These are phyloP conservation scores for Uronychia setigera DNA, from an alignment of 73 alveolate species.

Conservation along the genomic window DNA sequence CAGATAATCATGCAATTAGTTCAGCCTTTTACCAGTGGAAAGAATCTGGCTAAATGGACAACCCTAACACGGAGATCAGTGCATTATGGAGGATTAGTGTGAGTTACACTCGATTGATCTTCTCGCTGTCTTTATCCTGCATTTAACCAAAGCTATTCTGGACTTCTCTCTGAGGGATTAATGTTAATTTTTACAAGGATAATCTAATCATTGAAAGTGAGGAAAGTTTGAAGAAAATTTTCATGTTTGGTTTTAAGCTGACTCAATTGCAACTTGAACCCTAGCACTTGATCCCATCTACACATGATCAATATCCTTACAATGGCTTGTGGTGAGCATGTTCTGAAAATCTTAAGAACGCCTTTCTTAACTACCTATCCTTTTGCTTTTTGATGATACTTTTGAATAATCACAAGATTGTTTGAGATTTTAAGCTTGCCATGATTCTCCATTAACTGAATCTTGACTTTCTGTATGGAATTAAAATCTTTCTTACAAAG, in stretches of 20 bases:
- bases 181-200: no score
- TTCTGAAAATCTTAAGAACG: not conserved
- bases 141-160: not conserved
- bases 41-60: not conserved
- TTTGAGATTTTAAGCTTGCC: no score
- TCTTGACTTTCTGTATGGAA: no score
- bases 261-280: not conserved
- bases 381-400: not conserved
- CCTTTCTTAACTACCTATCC: not conserved
- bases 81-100: not conserved
- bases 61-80: not conserved
- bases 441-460: no score
- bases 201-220: not conserved
- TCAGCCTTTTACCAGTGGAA: not conserved
- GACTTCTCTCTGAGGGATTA: not conserved
- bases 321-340: not conserved
- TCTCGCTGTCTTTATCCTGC: not conserved
- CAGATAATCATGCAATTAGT: not conserved
- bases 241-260: not conserved
- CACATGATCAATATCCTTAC: not conserved
- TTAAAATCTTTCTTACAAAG: no score
- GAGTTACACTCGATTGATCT: not conserved
- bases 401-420: not conserved
- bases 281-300: not conserved
- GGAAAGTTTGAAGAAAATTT: not conserved